Base-by-base conservation (phyloP, 164 flowering plant species). In the Protea cynaroides region DNA sequence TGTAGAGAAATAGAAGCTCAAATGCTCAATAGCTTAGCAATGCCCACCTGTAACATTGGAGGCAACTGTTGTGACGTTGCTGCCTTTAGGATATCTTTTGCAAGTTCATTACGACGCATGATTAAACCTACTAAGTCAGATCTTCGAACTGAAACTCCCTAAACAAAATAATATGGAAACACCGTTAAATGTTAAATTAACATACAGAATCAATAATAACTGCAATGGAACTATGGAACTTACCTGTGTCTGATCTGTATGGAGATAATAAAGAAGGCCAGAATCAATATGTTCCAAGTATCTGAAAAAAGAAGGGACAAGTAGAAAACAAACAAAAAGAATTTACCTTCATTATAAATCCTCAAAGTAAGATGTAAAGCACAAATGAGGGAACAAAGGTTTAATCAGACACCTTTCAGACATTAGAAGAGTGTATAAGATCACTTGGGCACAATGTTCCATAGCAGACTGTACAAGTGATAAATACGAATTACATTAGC, bases 31-130 rank as follows among this genome's bases (percentile, higher is more conserved):
- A 37, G 10, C n/a, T 60, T 22, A 56, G 62, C 56, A 64, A 62
- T 25, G 19, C 17, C 4, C 67, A 65, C 99, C 78, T 76, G 84
- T 64, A 83, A 66, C 96, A 95, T 87, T 65, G 90, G 86, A 37
- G 97, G 99, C 65, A 95, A 72, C 68, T 81, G 82, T 60, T 95
- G 99, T 14, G 54, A 57, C 18, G 71, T 82, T 65, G 82, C 80
- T 63, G 99, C 97, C 81, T 82, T 89, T 18, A 84, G 74, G 65
- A 92, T 79, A 61, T 88, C 88, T 76, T 64, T 83, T 65, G 97
- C 99, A 67, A 92, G 87, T 73, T 87, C 99, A 86, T 95, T 95
- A 7, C 99, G 97, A 9, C 99, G 96, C 90, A 92, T 92, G 62
- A 95, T 87, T 53, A 95, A 74, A 68, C 97, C 97, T 64, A 95